Base-by-base conservation (phyloP, 176 grass and related monocot species). In the Lolium rigidum region DNA sequence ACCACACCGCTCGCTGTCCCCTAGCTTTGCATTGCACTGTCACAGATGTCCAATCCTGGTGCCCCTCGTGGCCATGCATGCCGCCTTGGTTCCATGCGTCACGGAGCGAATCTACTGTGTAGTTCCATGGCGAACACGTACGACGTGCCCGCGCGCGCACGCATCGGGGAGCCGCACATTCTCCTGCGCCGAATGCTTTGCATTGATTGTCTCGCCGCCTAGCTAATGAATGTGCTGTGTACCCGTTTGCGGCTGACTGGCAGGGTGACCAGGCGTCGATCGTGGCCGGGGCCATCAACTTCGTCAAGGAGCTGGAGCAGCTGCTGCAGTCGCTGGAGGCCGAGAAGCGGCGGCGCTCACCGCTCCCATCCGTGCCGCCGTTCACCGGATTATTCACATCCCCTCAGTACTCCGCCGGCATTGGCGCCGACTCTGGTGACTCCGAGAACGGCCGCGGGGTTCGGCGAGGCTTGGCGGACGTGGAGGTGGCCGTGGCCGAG, bases 251-350 rank as follows among this genome's bases (percentile, higher is more conserved):
- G 68, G 89, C 81, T 56, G 15, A 85, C 80, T 55, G 31, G 54
- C 54, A 98, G 96, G 96, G 91, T 70, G 96, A 98, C 90, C 96
- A 98, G 87, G 96, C 96, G 48, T 95, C 93, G 20, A 89, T 98
- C 62, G 91, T 98, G 16, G 91, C 93, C 0, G 90, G 93, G 24
- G 96, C 96, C 35, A 98, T 98, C 57, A 95, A 95, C 88, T 98
- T 89, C 76, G 96, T 98, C 28, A 98, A 98, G 82, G 96, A 98
- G 74, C 91, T 95, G 25, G 96, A 98, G 83, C 96, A 95, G 80
- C 70, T 89, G 2, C 91, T 95, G 72, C 93, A 98, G 52, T 95
- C 91, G 56, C 88, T 98, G 10, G 96, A 95, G 85, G 91, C 78
- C 0, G 78, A 78, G 59, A 95, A 92, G 83, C 78, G 86, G n/a